Evolutionary conservation across 768 basidiomycete species (phyloP).

Genomic region (Kwoniella dendrophila): DNA sequence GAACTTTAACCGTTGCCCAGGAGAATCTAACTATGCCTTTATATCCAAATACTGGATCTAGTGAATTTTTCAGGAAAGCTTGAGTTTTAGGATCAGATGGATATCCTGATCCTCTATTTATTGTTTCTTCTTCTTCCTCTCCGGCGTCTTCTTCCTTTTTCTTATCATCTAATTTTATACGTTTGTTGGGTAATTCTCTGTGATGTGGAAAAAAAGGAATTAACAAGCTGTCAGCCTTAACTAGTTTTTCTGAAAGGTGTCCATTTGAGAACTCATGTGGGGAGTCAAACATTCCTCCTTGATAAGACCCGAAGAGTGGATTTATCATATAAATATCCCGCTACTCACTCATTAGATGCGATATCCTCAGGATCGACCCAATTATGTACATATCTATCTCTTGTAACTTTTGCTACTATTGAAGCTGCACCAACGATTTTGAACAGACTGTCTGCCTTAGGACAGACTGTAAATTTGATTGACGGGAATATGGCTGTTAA

Average conservation of each 20-base stretch:
- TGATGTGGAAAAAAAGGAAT: too few relatives aligned
- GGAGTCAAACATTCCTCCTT: too few relatives aligned
- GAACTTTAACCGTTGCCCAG: conserved; percentile 88
- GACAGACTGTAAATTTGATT: conserved; percentile 82
- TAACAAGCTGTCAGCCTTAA: neutral
- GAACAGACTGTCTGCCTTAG: conserved; percentile 93
- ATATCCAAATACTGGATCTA: conserved; percentile 89
- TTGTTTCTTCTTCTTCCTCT: conserved; percentile 33
- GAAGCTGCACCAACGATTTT: conserved; percentile 97
- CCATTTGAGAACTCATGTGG: too few relatives aligned
- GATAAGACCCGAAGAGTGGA: too few relatives aligned
- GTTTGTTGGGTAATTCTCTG: too few relatives aligned
- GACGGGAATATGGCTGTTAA: conserved; percentile 78
- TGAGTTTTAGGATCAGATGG: conserved; percentile 96
- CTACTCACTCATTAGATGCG: conserved; percentile 19
- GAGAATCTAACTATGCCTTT: conserved; percentile 89
- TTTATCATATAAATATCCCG: neutral
- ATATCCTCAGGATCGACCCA: conserved; percentile 63
- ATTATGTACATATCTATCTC: conserved; percentile 82
- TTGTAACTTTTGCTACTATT: conserved; percentile 93
- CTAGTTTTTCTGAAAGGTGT: too few relatives aligned
- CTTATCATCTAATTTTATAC: neutral
- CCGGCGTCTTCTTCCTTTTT: neutral
- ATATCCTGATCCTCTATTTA: conserved; percentile 77
- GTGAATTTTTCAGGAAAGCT: conserved; percentile 72